Base-by-base conservation (phyloP, 2,329 filamentous ascomycete genomes). In the Cladosporium sp. region DNA sequence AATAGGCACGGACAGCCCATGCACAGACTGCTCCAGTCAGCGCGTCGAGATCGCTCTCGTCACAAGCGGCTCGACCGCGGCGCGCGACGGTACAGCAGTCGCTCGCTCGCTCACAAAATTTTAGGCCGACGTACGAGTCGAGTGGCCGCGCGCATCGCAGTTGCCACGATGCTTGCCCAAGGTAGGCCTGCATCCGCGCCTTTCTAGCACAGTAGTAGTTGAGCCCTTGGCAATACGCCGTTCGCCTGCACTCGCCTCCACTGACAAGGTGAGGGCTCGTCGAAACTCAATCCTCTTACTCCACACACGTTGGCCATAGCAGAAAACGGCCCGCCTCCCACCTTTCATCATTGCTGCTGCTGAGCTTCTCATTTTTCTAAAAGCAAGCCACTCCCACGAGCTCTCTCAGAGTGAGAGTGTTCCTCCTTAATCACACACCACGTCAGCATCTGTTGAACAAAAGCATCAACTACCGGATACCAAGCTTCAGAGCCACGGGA, bases 251-350 rank as follows among this genome's bases (percentile, higher is more conserved):
- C 61, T 29, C 31, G 55, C 33, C 29, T 29, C 55, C 21, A 33
- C 55, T 14, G 28, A 33, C 29, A 40, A 33, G 55, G 31, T 33
- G 33, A 56, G 61, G 35, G 33, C 29, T 63, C 33, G 61, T 46
- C 33, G 61, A 56, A 63, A 63, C 8, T 33, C 61, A 63, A 63
- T 63, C 61, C 49, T 31, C 61, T 55, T 29, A 31, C 29, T 46
- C 61, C 55, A 52, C 61, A 63, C 50, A 55, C 50, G 50, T 63
- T 63, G 61, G 61, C 61, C 61, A 63, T 63, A 63, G 61, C 61
- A 62, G 28, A 63, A 63, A 63, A 63, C 61, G 61, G 61, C 50
- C 61, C 61, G 61, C 33, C 50, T 40, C 50, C 50, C 50, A 63
- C 50, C 61, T 63, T 55, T 55, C 61, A 63, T 63, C 61, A 63